phyloP scores from a whole-genome alignment of 2,329 filamentous ascomycete species.

The Lachnellula occidentalis region DNA sequence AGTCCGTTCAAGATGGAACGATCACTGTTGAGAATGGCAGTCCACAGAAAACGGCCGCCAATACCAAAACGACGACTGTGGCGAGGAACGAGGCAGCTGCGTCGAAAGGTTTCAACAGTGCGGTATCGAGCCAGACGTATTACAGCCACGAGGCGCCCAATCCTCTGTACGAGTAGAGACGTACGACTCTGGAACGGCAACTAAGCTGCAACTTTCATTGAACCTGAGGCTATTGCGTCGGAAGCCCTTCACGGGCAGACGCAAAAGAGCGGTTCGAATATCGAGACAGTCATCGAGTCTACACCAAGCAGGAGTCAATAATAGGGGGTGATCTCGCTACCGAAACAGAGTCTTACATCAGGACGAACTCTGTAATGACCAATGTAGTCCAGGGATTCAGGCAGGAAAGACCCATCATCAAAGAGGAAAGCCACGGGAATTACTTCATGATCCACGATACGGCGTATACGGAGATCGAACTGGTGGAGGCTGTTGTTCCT shows the following conservation, averaged over 20 bases:
- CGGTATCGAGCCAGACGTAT: background rate
- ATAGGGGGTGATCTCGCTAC: background rate
- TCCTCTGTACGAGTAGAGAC: background rate
- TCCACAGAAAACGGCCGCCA: background rate
- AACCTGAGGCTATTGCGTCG: background rate
- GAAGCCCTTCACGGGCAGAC: background rate
- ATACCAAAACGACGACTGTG: background rate
- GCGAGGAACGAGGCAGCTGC: background rate
- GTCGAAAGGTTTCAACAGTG: background rate
- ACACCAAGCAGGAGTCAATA: background rate
- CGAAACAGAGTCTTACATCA: background rate
- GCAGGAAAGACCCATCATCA: background rate
- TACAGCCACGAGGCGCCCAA: too few species aligned
- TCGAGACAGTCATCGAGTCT: background rate
- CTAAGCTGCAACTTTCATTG: background rate
- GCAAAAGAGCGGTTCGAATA: background rate
- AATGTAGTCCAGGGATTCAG: background rate
- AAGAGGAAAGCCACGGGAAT: background rate
- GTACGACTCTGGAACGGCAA: background rate
- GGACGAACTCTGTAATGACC: background rate
- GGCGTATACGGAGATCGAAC: background rate
- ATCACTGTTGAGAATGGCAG: background rate
- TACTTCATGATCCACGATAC: background rate
- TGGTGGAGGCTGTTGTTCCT: background rate
- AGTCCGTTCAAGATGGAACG: background rate